phyloP scores from a whole-genome alignment of 768 basidiomycete species.

The Vishniacozyma victoriae region DNA sequence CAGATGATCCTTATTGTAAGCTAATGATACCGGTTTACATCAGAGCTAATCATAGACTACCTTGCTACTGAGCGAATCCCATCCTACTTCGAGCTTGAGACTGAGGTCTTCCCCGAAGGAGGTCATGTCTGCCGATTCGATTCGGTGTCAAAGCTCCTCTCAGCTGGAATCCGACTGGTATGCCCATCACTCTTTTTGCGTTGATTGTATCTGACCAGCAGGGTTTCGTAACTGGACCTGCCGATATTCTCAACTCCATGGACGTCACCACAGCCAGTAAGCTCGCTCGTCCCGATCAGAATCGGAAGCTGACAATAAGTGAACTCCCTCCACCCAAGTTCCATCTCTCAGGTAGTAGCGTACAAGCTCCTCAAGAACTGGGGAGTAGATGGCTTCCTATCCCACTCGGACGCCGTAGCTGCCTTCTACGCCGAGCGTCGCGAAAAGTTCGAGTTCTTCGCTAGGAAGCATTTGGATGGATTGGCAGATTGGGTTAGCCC shows the following conservation, averaged over 20 bases:
- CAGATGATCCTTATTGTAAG: constrained; percentile 62
- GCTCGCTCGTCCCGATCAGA: neutral
- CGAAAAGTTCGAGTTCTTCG: constrained; percentile 71
- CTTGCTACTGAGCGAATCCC: constrained; percentile 52
- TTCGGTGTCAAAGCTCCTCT: constrained; percentile 72
- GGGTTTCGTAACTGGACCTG: constrained; percentile 74
- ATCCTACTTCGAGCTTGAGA: constrained; percentile 78
- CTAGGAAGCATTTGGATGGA: constrained; percentile 68
- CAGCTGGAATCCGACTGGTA: constrained; percentile 42
- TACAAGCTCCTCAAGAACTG: constrained; percentile 33
- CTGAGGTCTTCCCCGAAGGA: constrained; percentile 55
- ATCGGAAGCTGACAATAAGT: constrained; percentile 56
- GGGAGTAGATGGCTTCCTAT: constrained; percentile 69
- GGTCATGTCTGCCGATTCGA: constrained; percentile 85
- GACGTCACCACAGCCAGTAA: constrained; percentile 53
- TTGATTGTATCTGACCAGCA: constrained; percentile 34
- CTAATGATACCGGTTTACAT: constrained; percentile 4
- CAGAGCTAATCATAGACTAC: constrained; percentile 17
- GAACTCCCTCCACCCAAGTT: constrained; percentile 50
- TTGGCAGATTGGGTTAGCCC: constrained; percentile 54
- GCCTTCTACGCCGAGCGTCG: constrained; percentile 48
- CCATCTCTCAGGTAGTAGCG: constrained; percentile 39
- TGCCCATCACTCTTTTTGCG: neutral
- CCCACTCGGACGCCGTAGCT: constrained; percentile 65
- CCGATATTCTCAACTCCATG: constrained; percentile 60